phyloP scores from a whole-genome alignment of 192 early-diverging fungal genomes.

The Paraglomus brasilianum region DNA sequence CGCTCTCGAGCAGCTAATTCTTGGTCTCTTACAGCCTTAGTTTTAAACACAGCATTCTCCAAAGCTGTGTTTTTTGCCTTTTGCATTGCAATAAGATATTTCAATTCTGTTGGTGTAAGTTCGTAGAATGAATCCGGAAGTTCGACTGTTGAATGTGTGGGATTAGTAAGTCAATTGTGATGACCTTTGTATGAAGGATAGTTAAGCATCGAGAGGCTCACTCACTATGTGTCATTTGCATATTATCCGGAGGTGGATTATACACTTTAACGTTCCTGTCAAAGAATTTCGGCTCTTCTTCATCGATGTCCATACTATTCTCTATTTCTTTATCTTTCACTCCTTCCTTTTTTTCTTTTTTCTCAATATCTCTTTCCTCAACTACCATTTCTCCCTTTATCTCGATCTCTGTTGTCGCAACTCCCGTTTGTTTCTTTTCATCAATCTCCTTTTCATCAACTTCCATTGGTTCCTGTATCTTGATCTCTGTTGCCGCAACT shows the following conservation, averaged over 20 bases:
- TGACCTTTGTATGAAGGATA: not conserved
- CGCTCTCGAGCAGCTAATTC: conserved; percentile 58
- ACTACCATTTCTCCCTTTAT: not conserved
- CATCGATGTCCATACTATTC: not conserved
- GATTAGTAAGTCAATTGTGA: not conserved
- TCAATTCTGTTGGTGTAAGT: conserved; percentile 66
- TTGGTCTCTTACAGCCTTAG: conserved; percentile 70
- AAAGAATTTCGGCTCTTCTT: conserved; percentile 19
- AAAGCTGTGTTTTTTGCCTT: conserved; percentile 49
- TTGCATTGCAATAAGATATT: conserved; percentile 61
- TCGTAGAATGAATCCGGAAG: conserved; percentile 90
- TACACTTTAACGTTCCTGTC: conserved; percentile 53
- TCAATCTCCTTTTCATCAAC: no score
- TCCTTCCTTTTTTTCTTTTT: not conserved
- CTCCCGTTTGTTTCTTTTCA: no score
- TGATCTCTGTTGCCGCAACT: no score
- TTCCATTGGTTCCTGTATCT: no score
- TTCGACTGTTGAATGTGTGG: conserved; percentile 51
- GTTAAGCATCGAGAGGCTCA: conserved; percentile 21
- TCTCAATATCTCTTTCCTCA: not conserved
- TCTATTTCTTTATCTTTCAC: not conserved
- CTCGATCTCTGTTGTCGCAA: no score
- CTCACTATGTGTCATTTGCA: conserved; percentile 39
- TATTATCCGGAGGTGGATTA: conserved; percentile 46
- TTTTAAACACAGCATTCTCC: conserved; percentile 77